phyloP scores from a whole-genome alignment of 495 filamentous ascomycete species.

The Lasiosphaeria ovina region DNA sequence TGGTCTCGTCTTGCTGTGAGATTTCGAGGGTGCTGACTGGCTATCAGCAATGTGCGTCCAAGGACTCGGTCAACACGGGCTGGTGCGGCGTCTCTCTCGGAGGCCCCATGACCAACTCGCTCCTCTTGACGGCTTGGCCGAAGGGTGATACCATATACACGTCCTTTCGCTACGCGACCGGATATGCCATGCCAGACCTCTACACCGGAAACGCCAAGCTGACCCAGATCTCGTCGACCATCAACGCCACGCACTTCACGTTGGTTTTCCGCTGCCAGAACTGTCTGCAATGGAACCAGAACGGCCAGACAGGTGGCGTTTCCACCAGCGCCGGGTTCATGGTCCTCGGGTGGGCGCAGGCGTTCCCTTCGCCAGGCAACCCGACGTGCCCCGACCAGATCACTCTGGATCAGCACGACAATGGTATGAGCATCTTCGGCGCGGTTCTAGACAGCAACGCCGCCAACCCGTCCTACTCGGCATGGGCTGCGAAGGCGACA shows the following conservation, averaged over 20 bases:
- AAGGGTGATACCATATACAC: slow-evolving; percentile 49
- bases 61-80: slow-evolving; percentile 33
- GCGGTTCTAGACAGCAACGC: slow-evolving; percentile 39
- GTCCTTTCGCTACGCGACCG: slow-evolving; percentile 53
- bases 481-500: slow-evolving; percentile 49
- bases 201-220: slow-evolving; percentile 59
- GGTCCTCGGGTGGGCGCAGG: slow-evolving; percentile 38
- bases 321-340: slow-evolving; percentile 25
- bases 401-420: slow-evolving; percentile 34
- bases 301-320: slow-evolving; percentile 20
- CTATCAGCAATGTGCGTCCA: slow-evolving; percentile 30
- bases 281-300: slow-evolving; percentile 54
- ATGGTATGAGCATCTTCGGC: slow-evolving; percentile 44
- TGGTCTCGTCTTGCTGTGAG: background rate
- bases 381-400: slow-evolving; percentile 36
- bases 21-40: slow-evolving; percentile 13
- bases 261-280: slow-evolving; percentile 62
- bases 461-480: slow-evolving; percentile 49
- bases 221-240: slow-evolving; percentile 53
- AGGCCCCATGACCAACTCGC: slow-evolving; percentile 56
- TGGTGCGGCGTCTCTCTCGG: slow-evolving; percentile 59
- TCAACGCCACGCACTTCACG: slow-evolving; percentile 55
- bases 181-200: slow-evolving; percentile 55
- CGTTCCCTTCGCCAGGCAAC: slow-evolving; percentile 30
- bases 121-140: slow-evolving; percentile 59